phyloP scores from a whole-genome alignment of 1,284 basidiomycete species.

The Malassezia slooffiae region DNA sequence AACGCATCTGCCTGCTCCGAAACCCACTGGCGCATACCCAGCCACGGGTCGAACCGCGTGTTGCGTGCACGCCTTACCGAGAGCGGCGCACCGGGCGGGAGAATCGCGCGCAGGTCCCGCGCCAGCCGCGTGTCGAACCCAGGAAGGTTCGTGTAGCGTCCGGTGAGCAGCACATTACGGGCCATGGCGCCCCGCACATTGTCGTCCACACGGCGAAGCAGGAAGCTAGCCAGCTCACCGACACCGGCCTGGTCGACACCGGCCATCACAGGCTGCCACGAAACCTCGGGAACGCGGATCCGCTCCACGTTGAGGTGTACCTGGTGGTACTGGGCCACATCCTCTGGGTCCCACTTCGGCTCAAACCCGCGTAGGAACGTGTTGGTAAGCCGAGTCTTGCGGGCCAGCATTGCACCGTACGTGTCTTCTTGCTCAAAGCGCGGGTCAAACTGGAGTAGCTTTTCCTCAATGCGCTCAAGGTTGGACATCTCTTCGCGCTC shows the following conservation, averaged over 20 bases:
- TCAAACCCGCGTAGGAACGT: conserved; percentile 58
- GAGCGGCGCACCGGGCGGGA: conserved; percentile 23
- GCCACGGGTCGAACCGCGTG: conserved; percentile 71
- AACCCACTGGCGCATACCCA: conserved; percentile 78
- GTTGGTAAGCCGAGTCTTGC: conserved; percentile 69
- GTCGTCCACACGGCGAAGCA: conserved; percentile 66
- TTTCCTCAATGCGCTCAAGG: conserved; percentile 65
- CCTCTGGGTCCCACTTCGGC: conserved; percentile 39
- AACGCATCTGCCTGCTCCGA: conserved; percentile 36
- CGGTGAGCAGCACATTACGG: conserved; percentile 22
- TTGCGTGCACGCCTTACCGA: conserved; percentile 53
- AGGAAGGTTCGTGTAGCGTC: conserved; percentile 17
- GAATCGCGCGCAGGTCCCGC: conserved; percentile 48
- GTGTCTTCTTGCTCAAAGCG: conserved; percentile 71
- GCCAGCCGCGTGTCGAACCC: conserved; percentile 52
- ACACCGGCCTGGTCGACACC: conserved; percentile 90
- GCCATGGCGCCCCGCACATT: conserved; percentile 57
- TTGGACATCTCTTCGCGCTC: conserved; percentile 80
- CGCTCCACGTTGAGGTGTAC: conserved; percentile 89
- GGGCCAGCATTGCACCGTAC: conserved; percentile 62
- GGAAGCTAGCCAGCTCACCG: conserved; percentile 74
- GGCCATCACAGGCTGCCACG: conserved; percentile 84
- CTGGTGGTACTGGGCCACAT: conserved; percentile 57
- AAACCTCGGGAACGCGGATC: conserved; percentile 82
- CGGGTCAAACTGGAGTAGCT: conserved; percentile 72